Evolutionary conservation across 2,329 filamentous ascomycete genomes (phyloP), one percentile per base, ranked within the genome.

Genomic region (Ciborinia camelliae): DNA sequence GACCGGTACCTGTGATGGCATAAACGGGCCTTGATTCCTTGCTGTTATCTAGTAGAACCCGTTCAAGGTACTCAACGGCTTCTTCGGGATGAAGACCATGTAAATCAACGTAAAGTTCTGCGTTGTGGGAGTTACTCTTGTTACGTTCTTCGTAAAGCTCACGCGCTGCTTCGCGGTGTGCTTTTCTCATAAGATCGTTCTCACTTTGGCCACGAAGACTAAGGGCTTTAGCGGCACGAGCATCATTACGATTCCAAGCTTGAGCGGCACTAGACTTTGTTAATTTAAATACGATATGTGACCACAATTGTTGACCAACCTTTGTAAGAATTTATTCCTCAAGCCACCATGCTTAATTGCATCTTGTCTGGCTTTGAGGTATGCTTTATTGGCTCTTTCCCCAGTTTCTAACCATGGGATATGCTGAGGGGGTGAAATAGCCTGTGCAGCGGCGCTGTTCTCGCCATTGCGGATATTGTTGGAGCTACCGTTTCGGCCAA

Each of bases 31-130:
- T 84, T 43, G 83, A 83, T 70, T 90, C 87, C 69, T 86, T 83
- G 69, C 83, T 84, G 73, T 97, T 95, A 73, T 96, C 91, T 67
- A 93, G 81, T 28, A 99, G 86, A 47, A 96, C 90, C 68, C 89
- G 89, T 76, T 95, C 92, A 4, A 99, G 84, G 73, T 98, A 98
- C 69, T 95, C 91, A 48, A 98, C 92, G 5, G 94, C 95, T 80
- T 99, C 95, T 74, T 98, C 94, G 0, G 95, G 92, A 74, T 98
- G 95, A n/a, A 99, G 85, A n/a, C 95, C 95, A 76, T 99, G 95
- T 39, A 99, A 82, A 77, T 99, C 95, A 62, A 98, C 90, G 77
- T 96, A 99, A 51, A 97, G 86, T 79, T 99, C 95, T 39, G 79
- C 79, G 66, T 79, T 80, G 35, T 77, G 77, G 48, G 77, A 75